Evolutionary conservation across 1,284 basidiomycete species (phyloP), one percentile per base, ranked within the genome.

Genomic region (Ganoderma resinaceum): DNA sequence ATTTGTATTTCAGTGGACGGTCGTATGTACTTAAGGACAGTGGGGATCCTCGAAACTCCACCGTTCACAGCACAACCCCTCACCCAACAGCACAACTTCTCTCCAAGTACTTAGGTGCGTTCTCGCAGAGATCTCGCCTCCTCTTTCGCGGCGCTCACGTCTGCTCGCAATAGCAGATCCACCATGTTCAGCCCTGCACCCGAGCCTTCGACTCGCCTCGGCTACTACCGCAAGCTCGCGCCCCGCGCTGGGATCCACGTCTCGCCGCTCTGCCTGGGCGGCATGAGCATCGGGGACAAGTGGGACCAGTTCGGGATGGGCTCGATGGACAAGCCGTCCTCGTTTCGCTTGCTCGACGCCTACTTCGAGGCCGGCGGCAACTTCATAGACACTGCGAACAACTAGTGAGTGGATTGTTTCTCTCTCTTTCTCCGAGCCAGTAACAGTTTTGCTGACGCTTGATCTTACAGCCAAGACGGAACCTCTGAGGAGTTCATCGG

Each of bases 211-310:
- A 69, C 68, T 26, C 57, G 35, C 4, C 69, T 70, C 16, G 69
- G 66, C 57, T 55, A 38, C 66, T 64, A 71, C 65, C 70, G 70
- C 31, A 46, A 68, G 66, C 66, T 71, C 49, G 57, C 66, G 5
- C 64, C 66, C 3, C 61, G 33, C 53, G 70, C 70, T 6, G 64
- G 33, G 7, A 49, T 71, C 12, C 64, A 64, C 38, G 70, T 68
- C 42, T 69, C 65, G 40, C 71, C 59, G 40, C 52, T 61, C 43
- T 83, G 78, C 35, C 81, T 89, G n/a, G 88, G 88, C 14, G 87
- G 77, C 1, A 84, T 86, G 85, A 86, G 78, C 75, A 81, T 89
- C 61, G 87, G 78, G 68, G 80, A 86, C 68, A 78, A 83, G 58
- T 86, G 86, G 86, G 74, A 53, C 0, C 12, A 62, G 26, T 77